These are phyloP conservation scores for Malus hybrid DNA, from an alignment of 331 rosid genomes.

Conservation along the genomic window DNA sequence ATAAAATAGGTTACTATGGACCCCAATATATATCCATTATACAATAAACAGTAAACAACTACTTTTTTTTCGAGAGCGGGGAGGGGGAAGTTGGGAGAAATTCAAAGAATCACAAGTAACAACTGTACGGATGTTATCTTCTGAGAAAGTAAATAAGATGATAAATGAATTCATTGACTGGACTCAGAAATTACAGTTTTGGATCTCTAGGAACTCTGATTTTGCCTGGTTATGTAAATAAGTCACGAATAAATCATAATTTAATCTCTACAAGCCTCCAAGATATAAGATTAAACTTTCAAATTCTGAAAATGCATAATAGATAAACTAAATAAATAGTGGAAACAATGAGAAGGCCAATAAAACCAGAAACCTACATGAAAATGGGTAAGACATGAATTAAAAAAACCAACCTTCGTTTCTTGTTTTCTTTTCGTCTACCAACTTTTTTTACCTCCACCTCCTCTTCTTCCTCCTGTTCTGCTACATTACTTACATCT, in stretches of 20 bases:
- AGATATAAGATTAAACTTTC: not conserved
- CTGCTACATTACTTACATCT: conserved; percentile 8
- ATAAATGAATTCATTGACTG: not conserved
- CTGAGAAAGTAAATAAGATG: not conserved
- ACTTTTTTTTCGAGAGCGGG: too few species aligned
- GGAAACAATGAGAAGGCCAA: not conserved
- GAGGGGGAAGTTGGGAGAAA: not conserved
- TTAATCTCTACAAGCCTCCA: not conserved
- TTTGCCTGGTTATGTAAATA: not conserved
- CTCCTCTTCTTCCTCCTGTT: conserved; percentile 7
- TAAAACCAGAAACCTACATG: not conserved
- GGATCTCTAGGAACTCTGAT: not conserved
- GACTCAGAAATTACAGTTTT: not conserved
- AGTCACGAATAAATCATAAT: not conserved
- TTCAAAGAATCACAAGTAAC: not conserved
- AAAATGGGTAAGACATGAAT: not conserved
- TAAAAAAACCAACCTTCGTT: conserved; percentile 15
- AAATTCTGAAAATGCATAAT: not conserved
- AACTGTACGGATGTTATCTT: not conserved
- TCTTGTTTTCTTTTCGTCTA: conserved; percentile 9
- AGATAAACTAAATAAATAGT: not conserved
- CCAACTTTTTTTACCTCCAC: not conserved
- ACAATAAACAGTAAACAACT: not conserved
- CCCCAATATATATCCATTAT: not conserved
- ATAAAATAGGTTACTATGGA: not conserved